Base-by-base conservation (phyloP, 2,329 filamentous ascomycete species). In the Penicillium sp. region DNA sequence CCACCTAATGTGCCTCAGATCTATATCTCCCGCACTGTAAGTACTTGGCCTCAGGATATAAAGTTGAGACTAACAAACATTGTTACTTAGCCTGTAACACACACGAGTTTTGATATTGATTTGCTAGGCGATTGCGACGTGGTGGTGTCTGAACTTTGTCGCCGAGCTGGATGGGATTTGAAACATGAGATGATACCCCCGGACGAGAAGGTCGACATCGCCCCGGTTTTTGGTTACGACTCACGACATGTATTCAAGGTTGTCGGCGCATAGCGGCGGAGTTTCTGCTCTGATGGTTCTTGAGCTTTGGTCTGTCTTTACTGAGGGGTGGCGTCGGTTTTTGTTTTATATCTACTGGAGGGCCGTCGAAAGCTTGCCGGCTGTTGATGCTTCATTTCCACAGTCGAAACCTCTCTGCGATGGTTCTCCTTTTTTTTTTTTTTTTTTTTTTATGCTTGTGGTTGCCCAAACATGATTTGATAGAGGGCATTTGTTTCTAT, bases 101-200 rank as follows among this genome's bases (percentile, higher is more conserved):
- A 98, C 77, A 91, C 96, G 75, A 92, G 96, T 75, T 98, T 99
- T 70, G 95, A 99, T 77, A 92, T 99, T 68, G 93, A 97, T 75
- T 85, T 99, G 59, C 84, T 98, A n/a, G 95, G 95, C 41, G 92
- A 97, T 75, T 97, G 94, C 78, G 95, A 99, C 73, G 86, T 93
- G 46, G 89, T 98, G 8, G 91, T 98, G 15, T 86, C 90, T 0
- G 94, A 98, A 80, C 85, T 99, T 56, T 94, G 91, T 73, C 86
- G 89, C 49, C 87, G 91, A 13, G 88, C 91, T 1, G 90, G 90
- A 3, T 98, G 95, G 95, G 82, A 87, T 7, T 78, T 97, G 57
- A 75, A 86, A 49, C 93, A 97, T 72, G 89, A 92, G 67, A 97
- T 96, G 91, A 85, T 95, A 62, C 88, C 89, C n/a, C 76, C 83